A percentile compares a stretch with the other conserved stretches of the same genome.
These are phyloP conservation scores for Phytopythium vexans DNA, from an alignment of 352 stramenopile species.

Conservation along the genomic window DNA sequence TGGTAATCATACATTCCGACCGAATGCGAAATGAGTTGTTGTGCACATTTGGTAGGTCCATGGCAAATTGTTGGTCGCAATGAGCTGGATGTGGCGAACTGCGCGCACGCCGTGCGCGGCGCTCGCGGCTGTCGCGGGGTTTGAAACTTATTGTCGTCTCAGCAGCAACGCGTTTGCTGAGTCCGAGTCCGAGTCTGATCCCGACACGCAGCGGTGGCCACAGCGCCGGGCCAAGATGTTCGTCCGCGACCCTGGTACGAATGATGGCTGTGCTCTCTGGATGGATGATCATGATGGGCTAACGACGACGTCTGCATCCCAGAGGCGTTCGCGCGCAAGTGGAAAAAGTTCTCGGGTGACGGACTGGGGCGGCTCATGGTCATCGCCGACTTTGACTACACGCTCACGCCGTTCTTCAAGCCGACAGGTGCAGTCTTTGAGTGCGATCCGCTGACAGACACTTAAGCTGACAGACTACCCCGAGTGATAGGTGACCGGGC, in stretches of 20 bases:
- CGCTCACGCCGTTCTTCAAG: conserved; percentile 68
- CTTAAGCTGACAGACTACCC: background rate
- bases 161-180: background rate
- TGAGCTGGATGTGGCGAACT: too few species aligned
- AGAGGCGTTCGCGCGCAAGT: conserved; percentile 73
- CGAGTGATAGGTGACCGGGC: conserved; percentile 32
- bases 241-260: conserved; percentile 21
- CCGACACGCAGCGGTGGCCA: conserved; percentile 10
- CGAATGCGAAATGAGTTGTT: too few species aligned
- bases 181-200: background rate
- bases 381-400: conserved; percentile 85
- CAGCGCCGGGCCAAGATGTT: conserved; percentile 33
- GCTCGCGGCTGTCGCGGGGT: too few species aligned
- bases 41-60: too few species aligned
- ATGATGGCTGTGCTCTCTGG: background rate
- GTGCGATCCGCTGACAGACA: background rate
- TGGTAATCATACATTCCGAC: too few species aligned
- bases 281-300: too few species aligned
- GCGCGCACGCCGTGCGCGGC: too few species aligned
- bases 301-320: background rate
- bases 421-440: conserved; percentile 19
- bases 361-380: conserved; percentile 68
- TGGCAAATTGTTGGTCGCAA: too few species aligned
- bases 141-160: too few species aligned
- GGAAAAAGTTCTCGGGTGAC: conserved; percentile 70